phyloP scores from a whole-genome alignment of 495 filamentous ascomycete genomes.

The Tuber borchii region DNA sequence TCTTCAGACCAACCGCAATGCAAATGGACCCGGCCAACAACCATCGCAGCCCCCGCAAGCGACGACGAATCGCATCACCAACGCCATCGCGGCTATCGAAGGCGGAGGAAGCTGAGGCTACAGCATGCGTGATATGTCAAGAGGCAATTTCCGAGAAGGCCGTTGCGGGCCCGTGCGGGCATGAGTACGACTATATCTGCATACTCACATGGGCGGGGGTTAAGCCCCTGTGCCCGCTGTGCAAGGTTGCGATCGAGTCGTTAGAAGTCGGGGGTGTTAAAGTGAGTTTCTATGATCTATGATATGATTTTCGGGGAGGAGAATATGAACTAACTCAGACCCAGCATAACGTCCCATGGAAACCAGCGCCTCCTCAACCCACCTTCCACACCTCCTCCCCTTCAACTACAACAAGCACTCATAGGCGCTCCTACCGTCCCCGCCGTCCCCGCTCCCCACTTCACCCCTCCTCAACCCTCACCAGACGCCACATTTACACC shows the following conservation, averaged over 20 bases:
- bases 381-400: not conserved
- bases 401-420: not conserved
- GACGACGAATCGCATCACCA: not conserved
- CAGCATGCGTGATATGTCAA: constrained; percentile 39
- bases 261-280: constrained; percentile 7
- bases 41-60: not conserved
- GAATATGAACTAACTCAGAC: not conserved
- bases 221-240: constrained; percentile 59
- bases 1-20: not conserved
- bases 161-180: constrained; percentile 30
- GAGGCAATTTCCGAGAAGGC: constrained; percentile 33
- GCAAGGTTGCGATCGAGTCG: constrained; percentile 31
- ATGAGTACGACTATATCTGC: constrained; percentile 57
- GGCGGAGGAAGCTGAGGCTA: not conserved
- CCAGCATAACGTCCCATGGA: constrained; percentile 13
- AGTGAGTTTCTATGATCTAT: not conserved
- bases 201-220: constrained; percentile 64
- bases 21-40: not conserved
- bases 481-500: constrained; percentile 68
- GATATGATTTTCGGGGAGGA: constrained; percentile 11
- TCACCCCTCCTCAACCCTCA: constrained; percentile 43
- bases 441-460: constrained; percentile 16
- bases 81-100: not conserved
- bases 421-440: constrained; percentile 11
- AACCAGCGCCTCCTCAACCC: not conserved